Conservation (phyloP, 352 stramenopile species). For the Pythium oligandrum region DNA sequence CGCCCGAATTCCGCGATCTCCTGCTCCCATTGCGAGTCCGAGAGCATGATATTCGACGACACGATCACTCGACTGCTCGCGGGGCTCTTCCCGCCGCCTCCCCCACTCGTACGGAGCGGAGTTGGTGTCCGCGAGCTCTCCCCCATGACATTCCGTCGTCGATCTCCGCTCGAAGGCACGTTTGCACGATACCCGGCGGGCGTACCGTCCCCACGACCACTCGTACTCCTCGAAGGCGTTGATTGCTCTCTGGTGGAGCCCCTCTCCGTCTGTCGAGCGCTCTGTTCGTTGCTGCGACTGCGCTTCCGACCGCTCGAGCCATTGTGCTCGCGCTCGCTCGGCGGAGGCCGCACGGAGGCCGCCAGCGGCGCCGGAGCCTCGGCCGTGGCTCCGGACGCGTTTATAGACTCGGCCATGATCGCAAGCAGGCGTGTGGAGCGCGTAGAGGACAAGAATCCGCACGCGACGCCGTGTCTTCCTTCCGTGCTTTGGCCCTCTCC, state of each 20-base stretch:
- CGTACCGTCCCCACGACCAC: too few species aligned
- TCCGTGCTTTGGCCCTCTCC: too few species aligned
- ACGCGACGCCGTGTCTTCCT: too few species aligned
- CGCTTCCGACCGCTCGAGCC: conserved; percentile 14
- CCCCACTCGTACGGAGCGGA: background rate
- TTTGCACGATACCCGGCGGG: too few species aligned
- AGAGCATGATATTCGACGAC: conserved; percentile 32
- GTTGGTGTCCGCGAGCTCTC: background rate
- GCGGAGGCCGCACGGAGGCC: background rate
- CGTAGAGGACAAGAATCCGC: too few species aligned
- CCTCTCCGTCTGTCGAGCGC: background rate
- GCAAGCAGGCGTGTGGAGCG: too few species aligned
- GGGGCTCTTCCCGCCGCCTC: background rate
- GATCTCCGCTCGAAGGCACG: too few species aligned
- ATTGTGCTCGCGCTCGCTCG: background rate
- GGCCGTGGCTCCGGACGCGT: conserved; percentile 4
- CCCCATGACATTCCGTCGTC: too few species aligned
- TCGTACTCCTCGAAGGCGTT: conserved; percentile 6
- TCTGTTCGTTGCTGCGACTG: conserved; percentile 14
- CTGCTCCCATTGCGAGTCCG: conserved; percentile 59
- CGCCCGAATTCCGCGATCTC: conserved; percentile 71
- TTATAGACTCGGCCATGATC: too few species aligned
- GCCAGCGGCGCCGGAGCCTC: conserved; percentile 10
- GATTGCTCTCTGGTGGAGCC: conserved; percentile 2
- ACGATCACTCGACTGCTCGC: background rate